Evolutionary conservation across 2,329 filamentous ascomycete genomes (phyloP).

Genomic region (Hymenoscyphus occultus): DNA sequence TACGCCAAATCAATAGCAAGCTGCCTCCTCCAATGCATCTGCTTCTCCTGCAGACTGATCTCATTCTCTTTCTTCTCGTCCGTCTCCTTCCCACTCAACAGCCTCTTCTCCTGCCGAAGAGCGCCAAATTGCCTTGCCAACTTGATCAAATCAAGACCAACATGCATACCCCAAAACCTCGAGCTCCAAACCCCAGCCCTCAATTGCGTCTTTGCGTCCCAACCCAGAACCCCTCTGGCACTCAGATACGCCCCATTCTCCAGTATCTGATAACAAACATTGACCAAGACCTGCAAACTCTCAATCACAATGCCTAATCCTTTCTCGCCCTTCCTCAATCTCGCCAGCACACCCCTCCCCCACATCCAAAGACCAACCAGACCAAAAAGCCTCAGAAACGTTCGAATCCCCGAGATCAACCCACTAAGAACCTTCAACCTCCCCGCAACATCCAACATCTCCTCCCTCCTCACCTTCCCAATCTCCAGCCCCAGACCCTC

Average conservation of each 20-base stretch:
- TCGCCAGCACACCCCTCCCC: constrained; percentile 47
- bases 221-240: constrained; percentile 65
- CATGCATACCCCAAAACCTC: constrained; percentile 76
- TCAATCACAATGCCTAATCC: constrained; percentile 51
- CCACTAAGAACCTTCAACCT: constrained; percentile 58
- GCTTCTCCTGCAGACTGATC: constrained; percentile 42
- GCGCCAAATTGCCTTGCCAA: constrained; percentile 55
- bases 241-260: constrained; percentile 83
- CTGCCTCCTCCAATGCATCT: constrained; percentile 58
- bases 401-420: constrained; percentile 68
- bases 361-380: constrained; percentile 71
- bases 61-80: constrained; percentile 56
- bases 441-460: constrained; percentile 45
- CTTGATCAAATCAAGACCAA: constrained; percentile 70
- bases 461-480: constrained; percentile 22
- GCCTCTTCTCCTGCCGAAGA: constrained; percentile 35
- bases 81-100: constrained; percentile 33
- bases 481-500: constrained; percentile 7
- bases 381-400: constrained; percentile 74
- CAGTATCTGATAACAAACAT: constrained; percentile 69
- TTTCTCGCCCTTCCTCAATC: constrained; percentile 24
- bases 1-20: constrained; percentile 70
- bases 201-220: constrained; percentile 54
- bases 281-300: constrained; percentile 65
- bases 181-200: constrained; percentile 69